Evolutionary conservation across 176 grass and related monocot genomes (phyloP).

Genomic region (Metroxylon sagu): DNA sequence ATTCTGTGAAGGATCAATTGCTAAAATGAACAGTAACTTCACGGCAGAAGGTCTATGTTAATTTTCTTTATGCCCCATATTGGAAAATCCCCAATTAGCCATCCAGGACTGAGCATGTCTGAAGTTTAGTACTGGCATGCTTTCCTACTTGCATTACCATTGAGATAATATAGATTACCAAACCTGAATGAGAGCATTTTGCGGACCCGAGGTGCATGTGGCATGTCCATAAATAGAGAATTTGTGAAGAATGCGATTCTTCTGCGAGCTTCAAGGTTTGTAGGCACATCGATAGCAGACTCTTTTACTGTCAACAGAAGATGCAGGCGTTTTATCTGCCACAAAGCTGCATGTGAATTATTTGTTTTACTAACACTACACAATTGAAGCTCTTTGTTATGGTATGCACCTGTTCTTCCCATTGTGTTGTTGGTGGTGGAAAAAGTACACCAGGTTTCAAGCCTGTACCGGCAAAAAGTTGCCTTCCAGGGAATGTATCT

Average conservation of each 20-base stretch:
- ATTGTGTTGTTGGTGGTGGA: conserved; percentile 70
- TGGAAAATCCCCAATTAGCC: no score
- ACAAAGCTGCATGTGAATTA: conserved; percentile 23
- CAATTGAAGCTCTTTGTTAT: neutral
- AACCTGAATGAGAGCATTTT: conserved; percentile 99
- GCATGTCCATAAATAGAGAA: conserved; percentile 98
- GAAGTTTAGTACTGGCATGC: no score
- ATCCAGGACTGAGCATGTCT: no score
- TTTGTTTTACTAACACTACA: neutral
- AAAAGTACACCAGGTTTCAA: conserved; percentile 76
- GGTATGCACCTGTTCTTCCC: conserved; percentile 75
- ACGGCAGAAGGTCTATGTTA: no score
- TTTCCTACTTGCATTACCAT: no score
- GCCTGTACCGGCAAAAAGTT: conserved; percentile 87
- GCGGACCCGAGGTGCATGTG: conserved; percentile 75
- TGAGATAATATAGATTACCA: conserved; percentile 2
- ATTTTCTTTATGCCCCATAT: no score
- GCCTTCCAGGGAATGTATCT: conserved; percentile 76
- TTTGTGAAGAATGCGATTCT: conserved; percentile 98
- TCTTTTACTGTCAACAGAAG: conserved; percentile 96
- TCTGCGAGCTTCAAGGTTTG: conserved; percentile 86
- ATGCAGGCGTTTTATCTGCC: conserved; percentile 77
- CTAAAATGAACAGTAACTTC: no score
- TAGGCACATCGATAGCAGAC: conserved; percentile 89
- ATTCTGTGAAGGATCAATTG: no score